These are phyloP conservation scores for Termitomyces sp. DNA, from an alignment of 768 basidiomycete genomes.

Conservation along the genomic window DNA sequence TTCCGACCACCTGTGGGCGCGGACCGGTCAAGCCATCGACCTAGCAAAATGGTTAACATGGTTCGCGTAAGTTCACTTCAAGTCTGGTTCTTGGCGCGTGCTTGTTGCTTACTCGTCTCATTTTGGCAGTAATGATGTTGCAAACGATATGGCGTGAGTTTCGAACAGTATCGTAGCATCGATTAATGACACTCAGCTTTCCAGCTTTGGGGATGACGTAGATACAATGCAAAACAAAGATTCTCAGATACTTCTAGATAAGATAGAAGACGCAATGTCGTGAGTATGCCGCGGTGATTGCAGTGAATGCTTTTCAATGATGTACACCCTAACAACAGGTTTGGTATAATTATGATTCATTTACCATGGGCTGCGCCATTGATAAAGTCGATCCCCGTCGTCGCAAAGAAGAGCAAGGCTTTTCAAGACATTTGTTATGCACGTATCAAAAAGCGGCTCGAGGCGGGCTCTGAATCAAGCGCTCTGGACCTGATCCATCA, in stretches of 20 bases:
- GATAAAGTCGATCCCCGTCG: conserved; percentile 3
- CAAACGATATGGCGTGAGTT: conserved; percentile 35
- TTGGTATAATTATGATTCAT: conserved; percentile 9
- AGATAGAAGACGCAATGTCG: conserved; percentile 3
- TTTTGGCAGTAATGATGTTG: conserved; percentile 29
- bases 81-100: not conserved
- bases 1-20: conserved; percentile 11
- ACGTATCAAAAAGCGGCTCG: conserved; percentile 54
- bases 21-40: conserved; percentile 18
- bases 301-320: not conserved
- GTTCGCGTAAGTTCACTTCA: conserved; percentile 28
- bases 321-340: not conserved
- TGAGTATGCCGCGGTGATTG: not conserved
- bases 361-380: conserved; percentile 15
- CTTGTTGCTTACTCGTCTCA: not conserved
- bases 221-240: conserved; percentile 10
- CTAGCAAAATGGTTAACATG: conserved; percentile 31
- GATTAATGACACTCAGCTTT: not conserved
- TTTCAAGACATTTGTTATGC: conserved; percentile 39
- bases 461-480: conserved; percentile 28
- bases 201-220: conserved; percentile 25
- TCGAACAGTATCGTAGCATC: not conserved
- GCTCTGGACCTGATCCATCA: conserved; percentile 17
- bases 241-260: not conserved
- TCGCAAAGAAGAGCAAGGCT: conserved; percentile 3